A percentile compares a stretch with the other conserved stretches of the same genome.
phyloP scores from a whole-genome alignment of 495 filamentous ascomycete genomes.

The Penicillium parvum region DNA sequence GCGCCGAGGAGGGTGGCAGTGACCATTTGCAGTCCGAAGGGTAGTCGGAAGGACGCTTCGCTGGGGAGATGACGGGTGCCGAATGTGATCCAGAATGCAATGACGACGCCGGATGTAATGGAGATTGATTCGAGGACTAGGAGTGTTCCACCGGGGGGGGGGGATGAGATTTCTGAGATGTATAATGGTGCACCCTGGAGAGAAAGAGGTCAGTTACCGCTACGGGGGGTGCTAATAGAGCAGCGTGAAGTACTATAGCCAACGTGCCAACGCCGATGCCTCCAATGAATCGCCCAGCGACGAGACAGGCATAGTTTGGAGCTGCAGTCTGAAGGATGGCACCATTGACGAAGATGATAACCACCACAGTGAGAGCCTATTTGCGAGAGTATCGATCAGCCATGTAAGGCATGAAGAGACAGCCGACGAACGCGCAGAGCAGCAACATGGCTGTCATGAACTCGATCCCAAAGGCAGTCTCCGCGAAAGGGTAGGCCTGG shows the following conservation, averaged over 20 bases:
- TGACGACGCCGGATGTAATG: conserved; percentile 66
- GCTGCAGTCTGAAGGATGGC: conserved; percentile 41
- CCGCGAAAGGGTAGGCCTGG: conserved; percentile 41
- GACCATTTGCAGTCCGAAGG: conserved; percentile 42
- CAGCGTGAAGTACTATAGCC: conserved; percentile 38
- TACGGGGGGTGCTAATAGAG: too few species aligned
- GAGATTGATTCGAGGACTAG: conserved; percentile 75
- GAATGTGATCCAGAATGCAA: conserved; percentile 73
- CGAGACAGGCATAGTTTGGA: conserved; percentile 33
- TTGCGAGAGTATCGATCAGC: conserved; percentile 73
- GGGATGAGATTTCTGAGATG: conserved; percentile 69
- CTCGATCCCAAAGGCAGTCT: conserved; percentile 64
- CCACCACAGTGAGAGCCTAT: conserved; percentile 68
- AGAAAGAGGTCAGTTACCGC: too few species aligned
- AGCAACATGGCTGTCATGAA: conserved; percentile 77
- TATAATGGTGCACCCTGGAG: too few species aligned
- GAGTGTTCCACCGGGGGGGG: conserved; percentile 69
- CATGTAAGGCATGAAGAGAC: conserved; percentile 68
- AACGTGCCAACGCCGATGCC: conserved; percentile 65
- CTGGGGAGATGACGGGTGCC: conserved; percentile 60
- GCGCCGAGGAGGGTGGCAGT: conserved; percentile 65
- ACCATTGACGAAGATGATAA: conserved; percentile 67
- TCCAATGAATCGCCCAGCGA: conserved; percentile 46
- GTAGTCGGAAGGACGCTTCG: conserved; percentile 41
- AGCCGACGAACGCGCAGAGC: conserved; percentile 76